phyloP scores from a whole-genome alignment of 1,284 basidiomycete species.

The Tremellales sp. region DNA sequence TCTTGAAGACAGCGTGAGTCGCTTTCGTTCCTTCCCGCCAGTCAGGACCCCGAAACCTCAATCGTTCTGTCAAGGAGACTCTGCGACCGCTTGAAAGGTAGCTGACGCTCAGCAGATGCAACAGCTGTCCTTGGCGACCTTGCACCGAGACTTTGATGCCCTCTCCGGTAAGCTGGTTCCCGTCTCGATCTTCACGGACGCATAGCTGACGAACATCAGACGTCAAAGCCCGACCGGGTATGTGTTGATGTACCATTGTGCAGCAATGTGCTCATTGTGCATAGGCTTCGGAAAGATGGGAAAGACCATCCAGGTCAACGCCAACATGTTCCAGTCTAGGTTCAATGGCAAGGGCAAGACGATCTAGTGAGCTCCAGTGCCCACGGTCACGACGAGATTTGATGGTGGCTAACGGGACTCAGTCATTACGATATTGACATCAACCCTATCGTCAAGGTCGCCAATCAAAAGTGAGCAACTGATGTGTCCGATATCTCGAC shows the following conservation, averaged over 20 bases:
- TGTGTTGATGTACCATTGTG: background rate
- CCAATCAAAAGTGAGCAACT: slow-evolving; percentile 31
- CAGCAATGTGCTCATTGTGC: background rate
- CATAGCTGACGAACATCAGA: background rate
- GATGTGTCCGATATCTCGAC: background rate
- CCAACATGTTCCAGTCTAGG: slow-evolving; percentile 42
- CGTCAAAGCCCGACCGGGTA: slow-evolving; percentile 1
- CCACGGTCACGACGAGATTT: background rate
- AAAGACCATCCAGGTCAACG: slow-evolving; percentile 30
- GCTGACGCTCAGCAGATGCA: too few species aligned
- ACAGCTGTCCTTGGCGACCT: too few species aligned
- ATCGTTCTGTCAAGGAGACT: too few species aligned
- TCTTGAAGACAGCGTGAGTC: too few species aligned
- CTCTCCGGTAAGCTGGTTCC: background rate
- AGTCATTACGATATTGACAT: slow-evolving; percentile 47
- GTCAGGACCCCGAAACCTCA: too few species aligned
- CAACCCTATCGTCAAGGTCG: slow-evolving; percentile 39
- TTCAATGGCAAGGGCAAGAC: slow-evolving; percentile 30
- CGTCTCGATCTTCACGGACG: background rate
- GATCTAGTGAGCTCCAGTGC: slow-evolving; percentile 20
- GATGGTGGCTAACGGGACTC: background rate
- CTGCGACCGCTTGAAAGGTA: too few species aligned
- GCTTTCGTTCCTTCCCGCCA: too few species aligned
- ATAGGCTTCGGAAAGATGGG: slow-evolving; percentile 37
- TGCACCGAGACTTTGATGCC: too few species aligned